A percentile compares a stretch with the other conserved stretches of the same genome.
phyloP scores from a whole-genome alignment of 345 rosid genomes.

The Populus alba region DNA sequence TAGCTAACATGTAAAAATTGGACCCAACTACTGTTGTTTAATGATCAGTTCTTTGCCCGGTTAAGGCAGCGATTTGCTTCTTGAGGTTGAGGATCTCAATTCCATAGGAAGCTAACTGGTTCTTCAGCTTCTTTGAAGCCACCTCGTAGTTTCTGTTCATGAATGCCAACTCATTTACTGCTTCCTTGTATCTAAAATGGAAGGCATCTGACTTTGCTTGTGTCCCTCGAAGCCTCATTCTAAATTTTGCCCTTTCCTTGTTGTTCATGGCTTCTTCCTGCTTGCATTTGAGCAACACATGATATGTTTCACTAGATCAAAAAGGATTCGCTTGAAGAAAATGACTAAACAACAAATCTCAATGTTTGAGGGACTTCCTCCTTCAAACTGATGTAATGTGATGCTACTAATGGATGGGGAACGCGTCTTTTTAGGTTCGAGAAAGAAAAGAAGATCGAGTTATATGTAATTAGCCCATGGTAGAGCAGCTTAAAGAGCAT shows the following conservation, averaged over 20 bases:
- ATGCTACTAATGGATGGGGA: too few species aligned
- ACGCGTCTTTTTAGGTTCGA: not conserved
- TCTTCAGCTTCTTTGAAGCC: slow-evolving; percentile 65
- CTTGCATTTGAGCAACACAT: not conserved
- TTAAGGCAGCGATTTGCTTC: slow-evolving; percentile 53
- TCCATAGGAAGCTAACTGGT: slow-evolving; percentile 49
- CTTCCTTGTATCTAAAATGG: slow-evolving; percentile 45
- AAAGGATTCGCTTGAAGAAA: not conserved
- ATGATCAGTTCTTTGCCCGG: not conserved
- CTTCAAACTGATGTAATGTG: too few species aligned
- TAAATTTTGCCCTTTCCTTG: slow-evolving; percentile 63
- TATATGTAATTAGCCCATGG: too few species aligned
- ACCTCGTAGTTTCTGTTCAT: slow-evolving; percentile 64
- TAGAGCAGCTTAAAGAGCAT: too few species aligned
- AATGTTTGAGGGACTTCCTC: not conserved
- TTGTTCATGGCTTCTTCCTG: slow-evolving; percentile 9
- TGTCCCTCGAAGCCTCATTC: slow-evolving; percentile 74
- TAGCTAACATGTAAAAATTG: not conserved
- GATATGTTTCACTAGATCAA: not conserved
- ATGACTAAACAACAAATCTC: too few species aligned
- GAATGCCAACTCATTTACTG: slow-evolving; percentile 42
- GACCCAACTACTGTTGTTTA: not conserved
- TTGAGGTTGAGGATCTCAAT: slow-evolving; percentile 61
- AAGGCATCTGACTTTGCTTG: slow-evolving; percentile 69
- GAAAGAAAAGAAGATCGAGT: not conserved